phyloP scores from a whole-genome alignment of 768 basidiomycete genomes.

The Mrakia frigida region DNA sequence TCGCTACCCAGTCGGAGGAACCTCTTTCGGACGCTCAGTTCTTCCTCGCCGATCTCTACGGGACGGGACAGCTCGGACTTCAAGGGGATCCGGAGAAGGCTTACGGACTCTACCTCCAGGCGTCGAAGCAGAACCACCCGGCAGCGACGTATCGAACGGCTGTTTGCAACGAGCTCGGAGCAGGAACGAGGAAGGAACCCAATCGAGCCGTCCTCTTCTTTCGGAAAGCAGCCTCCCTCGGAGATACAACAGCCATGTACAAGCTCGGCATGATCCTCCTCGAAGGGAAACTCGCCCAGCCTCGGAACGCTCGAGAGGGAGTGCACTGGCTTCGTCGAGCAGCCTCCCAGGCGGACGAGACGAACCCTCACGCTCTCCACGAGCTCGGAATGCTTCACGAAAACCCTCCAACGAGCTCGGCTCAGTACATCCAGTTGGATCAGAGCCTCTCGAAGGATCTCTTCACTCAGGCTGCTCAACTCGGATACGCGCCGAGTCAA shows the following conservation, averaged over 20 bases:
- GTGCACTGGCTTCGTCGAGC: conserved; percentile 91
- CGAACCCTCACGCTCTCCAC: conserved; percentile 94
- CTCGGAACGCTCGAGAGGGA: conserved; percentile 81
- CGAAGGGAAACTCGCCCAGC: conserved; percentile 74
- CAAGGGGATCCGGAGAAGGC: conserved; percentile 97
- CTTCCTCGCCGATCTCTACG: conserved; percentile 94
- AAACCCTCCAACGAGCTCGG: conserved; percentile 53
- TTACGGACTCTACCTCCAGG: conserved; percentile 93
- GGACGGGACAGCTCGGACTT: conserved; percentile 90
- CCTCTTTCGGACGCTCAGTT: conserved; percentile 96
- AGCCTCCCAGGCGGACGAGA: conserved; percentile 94
- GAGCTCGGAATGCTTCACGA: conserved; percentile 64
- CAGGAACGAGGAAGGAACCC: conserved; percentile 84
- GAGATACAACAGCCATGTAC: conserved; percentile 98
- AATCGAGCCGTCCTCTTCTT: conserved; percentile 90
- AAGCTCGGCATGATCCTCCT: conserved; percentile 98
- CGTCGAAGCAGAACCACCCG: conserved; percentile 93
- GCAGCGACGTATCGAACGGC: conserved; percentile 93
- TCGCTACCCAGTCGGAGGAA: conserved; percentile 78
- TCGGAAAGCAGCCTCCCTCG: conserved; percentile 89
- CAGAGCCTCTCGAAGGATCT: conserved; percentile 61
- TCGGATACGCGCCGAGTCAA: conserved; percentile 89
- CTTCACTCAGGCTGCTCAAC: conserved; percentile 82
- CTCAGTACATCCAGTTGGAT: conserved; percentile 32
- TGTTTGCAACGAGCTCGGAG: conserved; percentile 97